phyloP scores from a whole-genome alignment of 139 green algal species.

The Coelastrella sp. region DNA sequence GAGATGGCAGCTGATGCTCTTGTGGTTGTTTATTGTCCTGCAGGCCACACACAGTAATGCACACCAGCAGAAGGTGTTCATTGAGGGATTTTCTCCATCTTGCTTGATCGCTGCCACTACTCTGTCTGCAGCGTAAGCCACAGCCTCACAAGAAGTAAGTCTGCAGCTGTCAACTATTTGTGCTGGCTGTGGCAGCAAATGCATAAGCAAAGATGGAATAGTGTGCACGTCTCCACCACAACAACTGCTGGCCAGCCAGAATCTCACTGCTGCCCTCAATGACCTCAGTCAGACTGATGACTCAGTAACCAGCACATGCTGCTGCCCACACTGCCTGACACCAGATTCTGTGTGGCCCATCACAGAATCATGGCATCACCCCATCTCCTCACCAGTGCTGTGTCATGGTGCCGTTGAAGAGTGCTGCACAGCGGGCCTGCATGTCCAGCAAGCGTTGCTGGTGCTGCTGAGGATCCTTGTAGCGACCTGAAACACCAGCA shows the following conservation, averaged over 20 bases:
- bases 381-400: conserved; percentile 4
- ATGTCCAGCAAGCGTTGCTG: conserved; percentile 41
- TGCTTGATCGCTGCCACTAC: not conserved
- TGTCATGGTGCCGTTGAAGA: conserved; percentile 27
- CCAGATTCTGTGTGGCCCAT: not conserved
- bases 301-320: not conserved
- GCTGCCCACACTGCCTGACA: not conserved
- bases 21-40: conserved; percentile 20
- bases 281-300: not conserved
- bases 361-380: not conserved
- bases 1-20: conserved; percentile 34
- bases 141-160: too few relatives aligned
- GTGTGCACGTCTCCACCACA: too few relatives aligned
- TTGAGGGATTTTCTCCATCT: not conserved
- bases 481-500: conserved; percentile 22
- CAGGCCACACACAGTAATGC: not conserved
- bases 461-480: conserved; percentile 40
- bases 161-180: too few relatives aligned
- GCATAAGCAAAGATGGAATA: too few relatives aligned
- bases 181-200: too few relatives aligned
- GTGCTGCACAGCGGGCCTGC: conserved; percentile 17
- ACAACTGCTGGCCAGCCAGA: too few relatives aligned
- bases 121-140: too few relatives aligned
- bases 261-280: not conserved
- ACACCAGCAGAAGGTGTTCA: not conserved